Evolutionary conservation across 495 filamentous ascomycete species (phyloP).

Genomic region (Podospora australis): DNA sequence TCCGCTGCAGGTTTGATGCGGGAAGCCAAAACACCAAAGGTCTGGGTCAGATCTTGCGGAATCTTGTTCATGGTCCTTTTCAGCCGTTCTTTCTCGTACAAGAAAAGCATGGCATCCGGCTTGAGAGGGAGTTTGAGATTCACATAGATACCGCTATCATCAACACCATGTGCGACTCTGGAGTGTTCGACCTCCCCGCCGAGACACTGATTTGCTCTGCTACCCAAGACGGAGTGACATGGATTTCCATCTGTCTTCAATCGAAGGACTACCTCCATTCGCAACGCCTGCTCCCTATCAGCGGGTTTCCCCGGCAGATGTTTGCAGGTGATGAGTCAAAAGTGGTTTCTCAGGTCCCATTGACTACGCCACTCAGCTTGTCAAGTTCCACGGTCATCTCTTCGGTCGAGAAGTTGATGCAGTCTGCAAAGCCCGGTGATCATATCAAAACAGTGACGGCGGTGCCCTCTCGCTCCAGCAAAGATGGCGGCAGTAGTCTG

Average conservation of each 20-base stretch:
- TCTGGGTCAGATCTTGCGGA: constrained; percentile 24
- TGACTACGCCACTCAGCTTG: too few species aligned
- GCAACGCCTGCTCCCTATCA: constrained; percentile 19
- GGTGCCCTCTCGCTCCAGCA: too few species aligned
- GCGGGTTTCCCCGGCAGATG: constrained; percentile 30
- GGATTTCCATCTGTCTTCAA: constrained; percentile 27
- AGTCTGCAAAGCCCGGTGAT: too few species aligned
- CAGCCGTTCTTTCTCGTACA: constrained; percentile 30
- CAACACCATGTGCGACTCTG: constrained; percentile 25
- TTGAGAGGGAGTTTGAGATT: not conserved
- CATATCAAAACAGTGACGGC: too few species aligned
- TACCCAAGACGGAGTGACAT: constrained; percentile 19
- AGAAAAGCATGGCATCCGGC: constrained; percentile 9
- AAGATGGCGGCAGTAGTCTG: too few species aligned
- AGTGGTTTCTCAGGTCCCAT: too few species aligned
- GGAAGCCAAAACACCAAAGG: constrained; percentile 22
- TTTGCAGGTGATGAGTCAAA: too few species aligned
- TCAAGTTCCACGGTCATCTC: too few species aligned
- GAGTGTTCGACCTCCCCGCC: constrained; percentile 21
- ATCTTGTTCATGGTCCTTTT: constrained; percentile 25
- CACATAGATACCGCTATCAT: constrained; percentile 10
- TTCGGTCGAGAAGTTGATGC: too few species aligned
- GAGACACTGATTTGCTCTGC: constrained; percentile 14
- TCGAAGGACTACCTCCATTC: constrained; percentile 17
- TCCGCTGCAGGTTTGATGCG: constrained; percentile 29